Percentiles rank a stretch among this genome's conserved stretches.
phyloP scores from a whole-genome alignment of 148 eudicot genomes.

The Amaranthus palmeri region DNA sequence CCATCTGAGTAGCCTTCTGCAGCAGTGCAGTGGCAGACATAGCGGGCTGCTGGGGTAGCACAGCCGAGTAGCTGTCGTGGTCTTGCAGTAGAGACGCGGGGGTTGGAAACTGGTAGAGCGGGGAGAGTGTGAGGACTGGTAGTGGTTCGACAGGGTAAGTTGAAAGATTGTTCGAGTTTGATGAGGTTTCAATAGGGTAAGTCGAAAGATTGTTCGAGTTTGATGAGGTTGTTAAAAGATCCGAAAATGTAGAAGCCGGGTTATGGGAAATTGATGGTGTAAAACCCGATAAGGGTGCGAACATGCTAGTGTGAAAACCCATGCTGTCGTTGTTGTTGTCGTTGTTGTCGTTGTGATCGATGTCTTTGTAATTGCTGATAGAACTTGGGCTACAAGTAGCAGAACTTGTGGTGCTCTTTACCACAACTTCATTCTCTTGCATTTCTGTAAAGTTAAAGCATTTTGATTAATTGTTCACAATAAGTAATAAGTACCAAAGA shows the following conservation, averaged over 20 bases:
- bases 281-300: conserved; percentile 31
- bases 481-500: no score
- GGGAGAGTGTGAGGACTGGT: conserved; percentile 56
- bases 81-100: conserved; percentile 30
- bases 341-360: neutral
- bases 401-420: conserved; percentile 17
- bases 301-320: conserved; percentile 29
- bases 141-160: conserved; percentile 28
- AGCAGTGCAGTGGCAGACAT: conserved; percentile 76
- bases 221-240: no score
- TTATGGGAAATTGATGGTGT: conserved; percentile 11
- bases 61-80: conserved; percentile 18
- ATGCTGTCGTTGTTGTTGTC: conserved; percentile 6
- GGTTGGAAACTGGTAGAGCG: conserved; percentile 36
- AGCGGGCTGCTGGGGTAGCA: conserved; percentile 38
- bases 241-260: no score
- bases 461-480: no score
- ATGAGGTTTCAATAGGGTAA: conserved; percentile 29
- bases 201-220: conserved; percentile 5
- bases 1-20: conserved; percentile 74
- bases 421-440: conserved; percentile 36
- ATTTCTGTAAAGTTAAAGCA: conserved; percentile 27
- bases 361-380: conserved; percentile 1
- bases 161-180: conserved; percentile 18
- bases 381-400: conserved; percentile 19